Percentiles rank a stretch among this genome's conserved stretches.
phyloP scores from a whole-genome alignment of 2,329 filamentous ascomycete species.

The Lachnellula subtilissima region DNA sequence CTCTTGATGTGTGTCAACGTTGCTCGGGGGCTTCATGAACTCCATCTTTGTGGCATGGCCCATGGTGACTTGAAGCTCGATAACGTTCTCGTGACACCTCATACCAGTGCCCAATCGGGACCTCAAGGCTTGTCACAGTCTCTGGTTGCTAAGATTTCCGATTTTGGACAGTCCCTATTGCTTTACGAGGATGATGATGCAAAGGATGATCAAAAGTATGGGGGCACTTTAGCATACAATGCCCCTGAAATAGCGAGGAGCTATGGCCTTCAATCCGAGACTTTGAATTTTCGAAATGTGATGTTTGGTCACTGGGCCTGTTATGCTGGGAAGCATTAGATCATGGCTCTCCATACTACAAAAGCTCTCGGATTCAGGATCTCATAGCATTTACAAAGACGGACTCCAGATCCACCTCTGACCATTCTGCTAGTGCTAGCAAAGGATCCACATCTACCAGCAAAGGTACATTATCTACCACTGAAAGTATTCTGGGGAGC shows the following conservation, averaged over 20 bases:
- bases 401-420: not conserved
- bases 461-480: not conserved
- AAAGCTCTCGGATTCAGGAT: not conserved
- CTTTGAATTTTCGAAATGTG: not conserved
- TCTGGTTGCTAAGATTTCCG: not conserved
- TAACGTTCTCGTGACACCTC: constrained; percentile 5
- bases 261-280: not conserved
- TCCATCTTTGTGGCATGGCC: constrained; percentile 10
- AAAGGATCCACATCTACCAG: not conserved
- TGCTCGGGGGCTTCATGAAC: constrained; percentile 3
- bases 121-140: not conserved
- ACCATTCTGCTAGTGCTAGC: not conserved
- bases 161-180: not conserved
- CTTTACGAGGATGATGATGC: not conserved
- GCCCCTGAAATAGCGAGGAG: not conserved
- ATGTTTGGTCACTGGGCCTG: not conserved
- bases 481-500: not conserved
- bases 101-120: not conserved
- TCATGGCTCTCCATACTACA: not conserved
- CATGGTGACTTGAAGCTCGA: constrained; percentile 13
- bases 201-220: not conserved
- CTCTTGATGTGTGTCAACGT: constrained; percentile 3
- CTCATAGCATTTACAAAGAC: not conserved
- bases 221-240: not conserved
- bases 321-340: not conserved